Evolutionary conservation across 2,329 filamentous ascomycete species (phyloP), one percentile per base, ranked within the genome.

Genomic region (Dichotomopilus funicola): DNA sequence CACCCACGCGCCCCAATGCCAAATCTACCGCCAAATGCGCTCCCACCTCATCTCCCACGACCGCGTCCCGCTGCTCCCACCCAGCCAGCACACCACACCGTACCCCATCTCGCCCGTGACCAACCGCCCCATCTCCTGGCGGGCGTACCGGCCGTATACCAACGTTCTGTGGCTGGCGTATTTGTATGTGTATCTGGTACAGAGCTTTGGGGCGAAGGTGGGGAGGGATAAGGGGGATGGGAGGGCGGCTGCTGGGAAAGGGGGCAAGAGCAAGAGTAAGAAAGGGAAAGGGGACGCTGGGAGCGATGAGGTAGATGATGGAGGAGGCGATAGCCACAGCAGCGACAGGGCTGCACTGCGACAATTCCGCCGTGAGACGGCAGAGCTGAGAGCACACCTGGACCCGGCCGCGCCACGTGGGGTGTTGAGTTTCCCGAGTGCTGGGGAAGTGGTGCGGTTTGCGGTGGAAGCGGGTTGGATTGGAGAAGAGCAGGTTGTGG

Each of bases 141-240:
- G 72, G 5, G 72, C 69, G 1, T 77, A 79, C 60, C 74, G 74
- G 34, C 81, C 83, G 0, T 86, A 85, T 66, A 84, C 80, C 4
- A 86, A 86, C 59, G 80, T 85, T 1, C 70, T 86, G 13, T 86
- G 83, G 83, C 73, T 86, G 43, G 78, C 80, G 3, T 86, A 85
- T 59, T 70, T 84, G 5, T 83, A 83, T 62, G 70, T 73, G 38
- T 83, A 82, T 66, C 67, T 83, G 54, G 62, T 71, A 2, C 61
- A 59, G 6, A 71, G 76, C 57, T 83, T 80, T 60, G 9, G 6
- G 31, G 31, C 19, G 19, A 27, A 27, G 19, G 19, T 27, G 2
- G 19, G 19, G 19, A 27, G 19, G 19, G 19, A 27, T 27, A 27
- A 27, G 19, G 19, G 19, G 19, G 19, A 27, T 27, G 19, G 19